Evolutionary conservation across 2,329 filamentous ascomycete species (phyloP), one percentile per base, ranked within the genome.

Genomic region (Alternaria brassicae): DNA sequence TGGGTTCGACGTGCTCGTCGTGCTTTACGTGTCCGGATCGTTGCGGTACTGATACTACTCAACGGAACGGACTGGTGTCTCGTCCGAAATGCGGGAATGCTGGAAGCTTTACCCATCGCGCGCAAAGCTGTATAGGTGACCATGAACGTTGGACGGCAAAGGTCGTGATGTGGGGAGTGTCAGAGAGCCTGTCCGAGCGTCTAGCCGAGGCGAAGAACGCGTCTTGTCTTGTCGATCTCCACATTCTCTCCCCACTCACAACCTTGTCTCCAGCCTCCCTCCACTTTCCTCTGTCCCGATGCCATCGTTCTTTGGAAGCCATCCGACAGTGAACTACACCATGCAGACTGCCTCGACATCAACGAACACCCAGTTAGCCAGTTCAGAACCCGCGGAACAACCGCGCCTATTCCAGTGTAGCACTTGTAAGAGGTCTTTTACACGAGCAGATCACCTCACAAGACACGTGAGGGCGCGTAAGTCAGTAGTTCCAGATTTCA

Each of bases 401-500:
- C 54, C 63, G 34, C 67, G 72, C 23, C 66, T 72, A 25, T 84
- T 83, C 66, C 81, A 82, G 66, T 85, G 83, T 65, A 81, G 81
- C 60, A 81, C 81, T 52, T 86, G 84, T 70, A 79, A 80, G 59
- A 83, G 81, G 49, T 81, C 78, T 53, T 86, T 85, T 70, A 81
- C 81, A 10, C 78, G 84, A 27, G 79, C 82, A 4, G 83, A 86
- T 68, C 83, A 85, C 71, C 75, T 86, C 23, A 81, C 80, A 52
- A 80, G 83, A 45, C 83, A 85, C 74, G 82, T 84, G 40, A 80
- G 83, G 62, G 82, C 83, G 61, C 83, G 78, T 80, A 66, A 56
- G 72, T 70, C 69, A 45, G 39, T 32, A 40, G 37, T 42, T 48
- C 40, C 48, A 51, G 17, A 21, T 5, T 23, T 8, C 21, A 17